phyloP scores from a whole-genome alignment of 2,329 filamentous ascomycete genomes.

The Cercospora zeina region DNA sequence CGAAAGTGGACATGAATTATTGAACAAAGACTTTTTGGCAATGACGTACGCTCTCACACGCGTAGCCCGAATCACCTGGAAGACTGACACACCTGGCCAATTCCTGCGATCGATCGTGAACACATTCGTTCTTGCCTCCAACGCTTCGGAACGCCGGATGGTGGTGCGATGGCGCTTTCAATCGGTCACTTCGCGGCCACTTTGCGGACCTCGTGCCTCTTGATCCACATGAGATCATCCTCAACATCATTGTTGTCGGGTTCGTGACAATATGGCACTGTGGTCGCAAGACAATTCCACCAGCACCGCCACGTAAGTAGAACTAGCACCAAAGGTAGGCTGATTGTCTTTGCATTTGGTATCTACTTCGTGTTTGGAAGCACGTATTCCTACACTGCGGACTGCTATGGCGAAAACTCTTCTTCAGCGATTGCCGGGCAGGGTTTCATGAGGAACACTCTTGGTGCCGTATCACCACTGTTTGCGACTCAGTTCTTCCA shows the following conservation, averaged over 20 bases:
- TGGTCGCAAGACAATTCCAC: conserved; percentile 14
- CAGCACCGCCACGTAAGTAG: conserved; percentile 2
- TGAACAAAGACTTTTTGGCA: conserved; percentile 5
- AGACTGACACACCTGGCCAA: not conserved
- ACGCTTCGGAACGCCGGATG: conserved; percentile 13
- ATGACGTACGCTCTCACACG: not conserved
- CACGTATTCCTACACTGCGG: conserved; percentile 54
- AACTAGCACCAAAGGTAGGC: conserved; percentile 32
- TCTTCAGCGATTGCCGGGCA: conserved; percentile 52
- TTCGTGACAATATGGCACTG: conserved; percentile 22
- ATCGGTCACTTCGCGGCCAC: conserved; percentile 28
- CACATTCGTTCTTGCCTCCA: not conserved
- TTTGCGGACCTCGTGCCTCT: conserved; percentile 27
- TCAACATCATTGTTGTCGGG: conserved; percentile 16
- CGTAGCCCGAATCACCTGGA: not conserved
- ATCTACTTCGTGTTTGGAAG: conserved; percentile 55
- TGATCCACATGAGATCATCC: conserved; percentile 28
- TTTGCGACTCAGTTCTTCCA: conserved; percentile 57
- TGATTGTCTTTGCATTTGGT: conserved; percentile 44
- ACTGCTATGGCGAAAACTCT: conserved; percentile 54
- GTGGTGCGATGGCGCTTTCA: conserved; percentile 27
- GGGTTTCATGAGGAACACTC: conserved; percentile 55
- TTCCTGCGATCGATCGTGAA: not conserved
- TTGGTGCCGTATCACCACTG: conserved; percentile 55
- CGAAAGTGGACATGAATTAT: no score